Evolutionary conservation across 306 rosid species (phyloP).

Genomic region (Lupinus albus): DNA sequence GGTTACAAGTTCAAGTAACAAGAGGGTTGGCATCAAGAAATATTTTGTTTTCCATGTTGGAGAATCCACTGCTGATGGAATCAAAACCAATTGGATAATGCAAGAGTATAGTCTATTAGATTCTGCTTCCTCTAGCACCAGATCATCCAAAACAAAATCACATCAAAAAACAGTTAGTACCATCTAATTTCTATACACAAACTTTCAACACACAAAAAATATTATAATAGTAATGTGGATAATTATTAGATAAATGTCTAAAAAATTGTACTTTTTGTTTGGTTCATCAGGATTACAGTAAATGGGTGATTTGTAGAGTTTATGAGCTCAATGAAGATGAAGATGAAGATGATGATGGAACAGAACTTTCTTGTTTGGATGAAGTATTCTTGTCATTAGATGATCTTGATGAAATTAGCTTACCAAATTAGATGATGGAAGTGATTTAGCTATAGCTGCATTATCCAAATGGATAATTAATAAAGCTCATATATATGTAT

Average conservation of each 20-base stretch:
- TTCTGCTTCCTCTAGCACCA: slow-evolving; percentile 38
- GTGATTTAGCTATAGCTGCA: slow-evolving; percentile 24
- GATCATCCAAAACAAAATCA: slow-evolving; percentile 63
- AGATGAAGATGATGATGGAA: slow-evolving; percentile 51
- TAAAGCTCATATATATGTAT: slow-evolving; percentile 16
- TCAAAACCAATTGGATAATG: slow-evolving; percentile 83
- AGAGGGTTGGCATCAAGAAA: slow-evolving; percentile 71
- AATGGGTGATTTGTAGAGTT: slow-evolving; percentile 78
- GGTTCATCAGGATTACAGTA: slow-evolving; percentile 62
- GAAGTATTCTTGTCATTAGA: slow-evolving; percentile 88
- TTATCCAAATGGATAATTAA: slow-evolving; percentile 42
- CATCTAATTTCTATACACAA: too few species aligned
- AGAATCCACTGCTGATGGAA: slow-evolving; percentile 52
- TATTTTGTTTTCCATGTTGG: slow-evolving; percentile 59
- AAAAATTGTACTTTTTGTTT: neutral
- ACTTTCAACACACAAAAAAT: too few species aligned
- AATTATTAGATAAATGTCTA: too few species aligned
- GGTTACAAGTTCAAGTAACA: slow-evolving; percentile 39
- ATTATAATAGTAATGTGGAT: too few species aligned
- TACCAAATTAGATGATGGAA: slow-evolving; percentile 55
- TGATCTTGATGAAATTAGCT: slow-evolving; percentile 89
- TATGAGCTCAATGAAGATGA: slow-evolving; percentile 54
- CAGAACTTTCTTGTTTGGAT: slow-evolving; percentile 84
- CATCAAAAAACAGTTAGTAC: slow-evolving; percentile 50
- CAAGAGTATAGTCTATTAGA: slow-evolving; percentile 74